phyloP scores from a whole-genome alignment of 2,329 filamentous ascomycete species.

The Didymella arachidicola region DNA sequence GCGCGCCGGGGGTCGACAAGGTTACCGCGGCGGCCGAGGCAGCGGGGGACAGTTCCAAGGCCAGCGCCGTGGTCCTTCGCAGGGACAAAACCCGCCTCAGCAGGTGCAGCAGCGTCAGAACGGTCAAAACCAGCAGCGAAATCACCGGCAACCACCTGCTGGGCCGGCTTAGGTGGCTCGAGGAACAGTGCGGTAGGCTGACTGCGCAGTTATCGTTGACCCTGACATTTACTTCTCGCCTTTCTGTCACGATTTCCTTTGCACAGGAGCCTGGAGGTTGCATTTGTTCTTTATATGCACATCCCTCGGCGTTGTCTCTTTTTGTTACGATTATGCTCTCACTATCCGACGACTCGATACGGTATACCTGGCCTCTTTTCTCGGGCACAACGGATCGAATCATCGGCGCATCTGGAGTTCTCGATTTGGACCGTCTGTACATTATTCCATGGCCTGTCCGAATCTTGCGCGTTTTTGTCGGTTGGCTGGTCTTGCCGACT shows the following conservation, averaged over 20 bases:
- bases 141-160: conserved; percentile 43
- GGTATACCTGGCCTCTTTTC: conserved; percentile 43
- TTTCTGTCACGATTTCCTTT: conserved; percentile 43
- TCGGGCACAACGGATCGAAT: conserved; percentile 45
- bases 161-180: conserved; percentile 40
- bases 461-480: conserved; percentile 37
- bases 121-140: conserved; percentile 47
- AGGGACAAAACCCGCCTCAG: conserved; percentile 26
- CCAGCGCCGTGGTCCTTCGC: conserved; percentile 38
- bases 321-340: conserved; percentile 41
- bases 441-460: conserved; percentile 48
- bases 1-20: conserved; percentile 39
- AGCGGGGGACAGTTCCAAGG: conserved; percentile 46
- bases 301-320: conserved; percentile 39
- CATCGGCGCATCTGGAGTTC: conserved; percentile 47
- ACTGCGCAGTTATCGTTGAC: conserved; percentile 46
- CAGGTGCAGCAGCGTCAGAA: conserved; percentile 45
- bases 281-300: conserved; percentile 38
- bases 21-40: conserved; percentile 46
- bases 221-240: conserved; percentile 23
- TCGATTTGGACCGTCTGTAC: conserved; percentile 48
- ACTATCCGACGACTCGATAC: conserved; percentile 46
- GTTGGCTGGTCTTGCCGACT: conserved; percentile 39
- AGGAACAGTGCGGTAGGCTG: conserved; percentile 25
- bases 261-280: conserved; percentile 37